A percentile compares a stretch with the other conserved stretches of the same genome.
phyloP scores from a whole-genome alignment of 2,329 filamentous ascomycete genomes.

The Tolypocladium sp. region DNA sequence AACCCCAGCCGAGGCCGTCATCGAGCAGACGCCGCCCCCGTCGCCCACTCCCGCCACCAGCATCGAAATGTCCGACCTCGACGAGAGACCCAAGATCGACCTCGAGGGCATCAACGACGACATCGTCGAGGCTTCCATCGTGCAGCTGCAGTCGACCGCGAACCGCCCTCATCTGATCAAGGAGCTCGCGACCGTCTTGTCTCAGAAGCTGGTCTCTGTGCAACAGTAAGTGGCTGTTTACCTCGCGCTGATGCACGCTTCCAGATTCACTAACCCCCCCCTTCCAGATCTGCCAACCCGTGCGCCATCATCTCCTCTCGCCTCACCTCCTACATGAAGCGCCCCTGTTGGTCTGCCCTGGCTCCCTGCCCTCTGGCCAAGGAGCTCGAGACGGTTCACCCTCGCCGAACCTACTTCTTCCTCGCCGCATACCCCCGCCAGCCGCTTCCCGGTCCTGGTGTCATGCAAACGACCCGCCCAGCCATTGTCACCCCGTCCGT shows the following conservation, averaged over 20 bases:
- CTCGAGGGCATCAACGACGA: slow-evolving; percentile 84
- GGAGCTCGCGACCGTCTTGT: slow-evolving; percentile 75
- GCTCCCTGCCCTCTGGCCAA: slow-evolving; percentile 84
- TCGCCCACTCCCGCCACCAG: slow-evolving; percentile 23
- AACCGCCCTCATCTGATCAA: slow-evolving; percentile 94
- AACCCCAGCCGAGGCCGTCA: slow-evolving; percentile 58
- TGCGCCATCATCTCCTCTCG: slow-evolving; percentile 92
- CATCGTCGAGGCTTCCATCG: slow-evolving; percentile 83
- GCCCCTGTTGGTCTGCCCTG: slow-evolving; percentile 67
- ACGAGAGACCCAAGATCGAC: slow-evolving; percentile 34
- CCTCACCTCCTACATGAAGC: slow-evolving; percentile 81
- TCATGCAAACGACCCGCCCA: slow-evolving; percentile 11
- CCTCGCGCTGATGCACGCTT: slow-evolving; percentile 7
- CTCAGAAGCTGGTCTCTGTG: slow-evolving; percentile 68
- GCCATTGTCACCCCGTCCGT: slow-evolving; percentile 76
- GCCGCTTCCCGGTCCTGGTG: slow-evolving; percentile 53
- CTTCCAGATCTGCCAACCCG: slow-evolving; percentile 79
- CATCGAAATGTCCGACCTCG: slow-evolving; percentile 16
- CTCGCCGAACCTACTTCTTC: slow-evolving; percentile 93
- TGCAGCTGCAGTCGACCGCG: slow-evolving; percentile 78
- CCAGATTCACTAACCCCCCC: slow-evolving; percentile 16
- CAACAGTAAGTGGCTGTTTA: slow-evolving; percentile 64
- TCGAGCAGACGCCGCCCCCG: slow-evolving; percentile 61
- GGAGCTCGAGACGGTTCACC: slow-evolving; percentile 85
- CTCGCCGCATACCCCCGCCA: slow-evolving; percentile 82